Conservation (phyloP, 768 basidiomycete genomes). For the Russula vinacea region DNA sequence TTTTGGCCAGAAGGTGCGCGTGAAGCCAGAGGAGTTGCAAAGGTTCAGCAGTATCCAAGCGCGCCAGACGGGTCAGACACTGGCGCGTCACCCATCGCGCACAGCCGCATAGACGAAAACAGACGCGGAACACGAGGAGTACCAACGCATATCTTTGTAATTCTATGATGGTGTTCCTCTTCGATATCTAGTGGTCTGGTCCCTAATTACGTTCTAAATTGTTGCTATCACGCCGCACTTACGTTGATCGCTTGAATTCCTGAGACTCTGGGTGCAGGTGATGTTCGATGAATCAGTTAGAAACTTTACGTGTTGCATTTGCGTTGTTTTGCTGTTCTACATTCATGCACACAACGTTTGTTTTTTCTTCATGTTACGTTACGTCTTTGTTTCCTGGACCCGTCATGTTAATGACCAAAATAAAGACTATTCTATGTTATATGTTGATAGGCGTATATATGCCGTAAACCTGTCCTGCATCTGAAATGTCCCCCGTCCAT, state of each 20-base stretch:
- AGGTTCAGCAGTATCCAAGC: constrained; percentile 88
- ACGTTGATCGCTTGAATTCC: neutral
- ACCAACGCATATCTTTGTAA: constrained; percentile 15
- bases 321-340: neutral
- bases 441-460: neutral
- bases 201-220: neutral
- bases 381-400: neutral
- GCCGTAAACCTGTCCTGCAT: too few species aligned
- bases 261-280: constrained; percentile 10
- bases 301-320: neutral
- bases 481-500: constrained; percentile 5
- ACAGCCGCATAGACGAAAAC: constrained; percentile 39
- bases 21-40: constrained; percentile 82
- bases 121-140: constrained; percentile 13
- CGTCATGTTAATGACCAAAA: constrained; percentile 12
- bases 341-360: neutral
- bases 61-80: constrained; percentile 66
- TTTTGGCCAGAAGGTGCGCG: constrained; percentile 73
- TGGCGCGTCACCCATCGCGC: constrained; percentile 71
- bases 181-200: constrained; percentile 13
- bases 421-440: constrained; percentile 10
- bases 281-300: neutral
- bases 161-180: constrained; percentile 9
- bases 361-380: neutral
- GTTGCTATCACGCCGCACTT: neutral